A percentile compares a stretch with the other conserved stretches of the same genome.
Evolutionary conservation across 805 yeast species (phyloP).

Genomic region (Lipomyces mesembrius): DNA sequence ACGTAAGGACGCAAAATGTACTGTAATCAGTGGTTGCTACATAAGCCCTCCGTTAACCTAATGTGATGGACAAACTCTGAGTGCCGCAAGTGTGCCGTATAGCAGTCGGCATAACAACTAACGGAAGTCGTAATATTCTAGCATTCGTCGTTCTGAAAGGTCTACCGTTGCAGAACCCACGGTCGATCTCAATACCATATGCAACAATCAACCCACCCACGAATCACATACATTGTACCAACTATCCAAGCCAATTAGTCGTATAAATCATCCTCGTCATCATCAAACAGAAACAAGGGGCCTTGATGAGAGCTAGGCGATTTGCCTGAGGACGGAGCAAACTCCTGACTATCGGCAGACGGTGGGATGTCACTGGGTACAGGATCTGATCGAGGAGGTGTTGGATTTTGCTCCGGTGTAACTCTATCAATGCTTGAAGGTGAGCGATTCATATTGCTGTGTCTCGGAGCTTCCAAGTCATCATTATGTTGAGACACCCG

Average conservation of each 20-base stretch:
- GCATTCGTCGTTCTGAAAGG: background rate
- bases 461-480: background rate
- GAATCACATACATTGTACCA: background rate
- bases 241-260: slow-evolving; percentile 2
- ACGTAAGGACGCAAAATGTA: too few species aligned
- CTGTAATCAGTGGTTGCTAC: too few species aligned
- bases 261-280: slow-evolving; percentile 20
- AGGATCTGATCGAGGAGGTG: background rate
- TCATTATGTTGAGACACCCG: background rate
- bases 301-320: background rate
- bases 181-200: background rate
- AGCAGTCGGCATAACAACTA: background rate
- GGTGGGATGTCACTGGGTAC: background rate
- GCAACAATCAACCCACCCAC: background rate
- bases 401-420: background rate
- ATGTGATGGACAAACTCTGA: too few species aligned
- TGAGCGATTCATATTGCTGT: background rate
- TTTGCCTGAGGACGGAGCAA: background rate
- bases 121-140: too few species aligned
- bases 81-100: too few species aligned
- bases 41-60: too few species aligned
- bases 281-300: background rate
- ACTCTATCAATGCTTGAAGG: background rate
- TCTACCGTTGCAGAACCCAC: background rate
- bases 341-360: background rate